phyloP scores from a whole-genome alignment of 1,284 basidiomycete species.

The Leccinum insolens region DNA sequence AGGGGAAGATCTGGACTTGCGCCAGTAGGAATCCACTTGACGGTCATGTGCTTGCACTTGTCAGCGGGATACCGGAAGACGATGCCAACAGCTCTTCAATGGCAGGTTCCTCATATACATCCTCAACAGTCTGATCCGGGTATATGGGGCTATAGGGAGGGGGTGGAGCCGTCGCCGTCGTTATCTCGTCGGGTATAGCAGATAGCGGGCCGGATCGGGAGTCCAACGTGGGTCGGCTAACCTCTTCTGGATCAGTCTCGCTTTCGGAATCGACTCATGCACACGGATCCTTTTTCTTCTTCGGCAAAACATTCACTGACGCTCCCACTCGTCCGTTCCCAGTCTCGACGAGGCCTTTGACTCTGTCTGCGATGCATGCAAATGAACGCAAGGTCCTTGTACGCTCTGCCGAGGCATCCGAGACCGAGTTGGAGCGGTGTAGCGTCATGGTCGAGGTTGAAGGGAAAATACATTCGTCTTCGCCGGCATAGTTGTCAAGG shows the following conservation, averaged over 20 bases:
- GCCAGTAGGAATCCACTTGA: constrained; percentile 28
- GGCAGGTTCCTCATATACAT: constrained; percentile 30
- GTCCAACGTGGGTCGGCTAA: neutral
- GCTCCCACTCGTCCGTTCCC: constrained; percentile 30
- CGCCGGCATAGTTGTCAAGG: neutral
- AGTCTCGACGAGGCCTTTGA: constrained; percentile 37
- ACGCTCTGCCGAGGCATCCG: constrained; percentile 31
- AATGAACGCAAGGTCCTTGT: constrained; percentile 35
- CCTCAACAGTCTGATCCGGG: neutral
- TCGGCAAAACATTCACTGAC: constrained; percentile 27
- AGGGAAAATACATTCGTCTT: constrained; percentile 4
- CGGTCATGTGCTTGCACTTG: constrained; percentile 35
- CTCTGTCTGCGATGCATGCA: constrained; percentile 29
- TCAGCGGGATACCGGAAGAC: constrained; percentile 23
- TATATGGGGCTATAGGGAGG: constrained; percentile 20
- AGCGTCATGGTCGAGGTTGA: constrained; percentile 21
- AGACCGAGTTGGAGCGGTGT: constrained; percentile 30
- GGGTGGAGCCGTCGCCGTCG: constrained; percentile 15
- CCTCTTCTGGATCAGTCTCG: constrained; percentile 13
- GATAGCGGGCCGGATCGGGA: neutral
- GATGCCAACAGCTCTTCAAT: constrained; percentile 33
- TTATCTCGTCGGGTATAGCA: neutral
- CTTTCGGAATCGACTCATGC: constrained; percentile 17
- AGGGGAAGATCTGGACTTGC: neutral
- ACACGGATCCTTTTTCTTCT: constrained; percentile 19